Conservation (phyloP, 2,329 filamentous ascomycete genomes). For the Fusarium anthophilum region DNA sequence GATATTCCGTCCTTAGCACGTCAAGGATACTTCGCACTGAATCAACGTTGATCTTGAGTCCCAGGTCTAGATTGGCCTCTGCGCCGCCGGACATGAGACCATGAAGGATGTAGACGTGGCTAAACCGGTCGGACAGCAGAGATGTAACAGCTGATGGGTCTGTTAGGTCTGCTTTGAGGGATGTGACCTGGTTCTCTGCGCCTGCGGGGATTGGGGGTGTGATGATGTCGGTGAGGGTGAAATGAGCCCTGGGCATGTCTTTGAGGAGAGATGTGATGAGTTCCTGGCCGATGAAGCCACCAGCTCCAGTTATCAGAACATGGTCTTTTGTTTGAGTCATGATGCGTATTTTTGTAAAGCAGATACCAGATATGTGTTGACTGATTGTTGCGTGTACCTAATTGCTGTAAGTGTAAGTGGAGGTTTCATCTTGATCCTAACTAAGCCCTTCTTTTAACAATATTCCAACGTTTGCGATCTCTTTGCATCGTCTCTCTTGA, state of each 20-base stretch:
- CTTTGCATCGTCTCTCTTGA: not conserved
- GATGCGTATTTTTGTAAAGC: fast-evolving
- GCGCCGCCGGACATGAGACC: slow-evolving; percentile 71
- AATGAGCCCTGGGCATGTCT: slow-evolving; percentile 45
- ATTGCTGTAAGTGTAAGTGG: fast-evolving
- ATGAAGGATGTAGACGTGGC: slow-evolving; percentile 66
- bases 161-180: slow-evolving; percentile 40
- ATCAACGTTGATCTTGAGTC: slow-evolving; percentile 67
- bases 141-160: slow-evolving; percentile 38
- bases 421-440: fast-evolving
- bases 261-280: slow-evolving; percentile 66
- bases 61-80: slow-evolving; percentile 65
- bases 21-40: slow-evolving; percentile 64
- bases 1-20: slow-evolving; percentile 53
- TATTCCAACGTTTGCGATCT: not conserved
- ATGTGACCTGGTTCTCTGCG: slow-evolving; percentile 44
- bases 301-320: slow-evolving; percentile 71
- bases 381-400: fast-evolving
- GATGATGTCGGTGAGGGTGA: slow-evolving; percentile 67
- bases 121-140: slow-evolving; percentile 47
- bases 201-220: slow-evolving; percentile 57
- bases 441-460: fast-evolving
- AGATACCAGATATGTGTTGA: not conserved
- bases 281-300: slow-evolving; percentile 72
- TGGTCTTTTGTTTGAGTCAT: slow-evolving; percentile 26